These are phyloP conservation scores for Zygnema cylindricum DNA, from an alignment of 139 green algal genomes.

Conservation along the genomic window DNA sequence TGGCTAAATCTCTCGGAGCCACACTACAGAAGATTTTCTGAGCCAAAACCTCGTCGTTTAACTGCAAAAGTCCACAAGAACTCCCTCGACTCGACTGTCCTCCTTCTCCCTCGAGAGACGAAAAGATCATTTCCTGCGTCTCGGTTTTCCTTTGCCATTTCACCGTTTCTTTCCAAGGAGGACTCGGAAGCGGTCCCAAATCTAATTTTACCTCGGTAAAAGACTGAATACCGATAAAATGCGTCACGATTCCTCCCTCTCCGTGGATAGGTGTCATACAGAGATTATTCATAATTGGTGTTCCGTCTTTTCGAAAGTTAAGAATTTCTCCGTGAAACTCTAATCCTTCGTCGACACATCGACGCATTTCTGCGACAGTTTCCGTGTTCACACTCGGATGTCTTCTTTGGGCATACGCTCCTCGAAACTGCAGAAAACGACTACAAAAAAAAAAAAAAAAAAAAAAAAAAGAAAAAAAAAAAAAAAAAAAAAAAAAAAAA, in stretches of 20 bases:
- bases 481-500: not conserved
- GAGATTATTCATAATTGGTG: conserved; percentile 45
- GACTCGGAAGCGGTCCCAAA: conserved; percentile 29
- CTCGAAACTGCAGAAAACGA: conserved; percentile 60
- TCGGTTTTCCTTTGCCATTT: conserved; percentile 9
- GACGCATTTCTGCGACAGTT: conserved; percentile 9
- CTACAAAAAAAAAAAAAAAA: conserved; percentile 34
- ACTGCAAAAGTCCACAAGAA: conserved; percentile 7
- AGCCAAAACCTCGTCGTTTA: conserved; percentile 41
- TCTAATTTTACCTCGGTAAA: conserved; percentile 38
- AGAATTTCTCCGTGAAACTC: conserved; percentile 55
- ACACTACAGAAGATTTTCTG: conserved; percentile 29
- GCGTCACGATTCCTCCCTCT: conserved; percentile 44
- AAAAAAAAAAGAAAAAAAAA: not conserved
- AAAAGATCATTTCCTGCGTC: not conserved
- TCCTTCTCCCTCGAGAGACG: not conserved
- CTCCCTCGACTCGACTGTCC: not conserved
- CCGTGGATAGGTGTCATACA: conserved; percentile 49
- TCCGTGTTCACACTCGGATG: conserved; percentile 33
- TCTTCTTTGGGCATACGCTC: conserved; percentile 31
- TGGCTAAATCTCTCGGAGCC: conserved; percentile 30
- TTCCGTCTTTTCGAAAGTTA: conserved; percentile 60
- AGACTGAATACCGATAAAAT: conserved; percentile 49
- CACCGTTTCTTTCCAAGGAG: conserved; percentile 17
- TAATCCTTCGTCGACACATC: conserved; percentile 17